phyloP scores from a whole-genome alignment of 2,329 filamentous ascomycete species.

The Aspergillus ochraceus region DNA sequence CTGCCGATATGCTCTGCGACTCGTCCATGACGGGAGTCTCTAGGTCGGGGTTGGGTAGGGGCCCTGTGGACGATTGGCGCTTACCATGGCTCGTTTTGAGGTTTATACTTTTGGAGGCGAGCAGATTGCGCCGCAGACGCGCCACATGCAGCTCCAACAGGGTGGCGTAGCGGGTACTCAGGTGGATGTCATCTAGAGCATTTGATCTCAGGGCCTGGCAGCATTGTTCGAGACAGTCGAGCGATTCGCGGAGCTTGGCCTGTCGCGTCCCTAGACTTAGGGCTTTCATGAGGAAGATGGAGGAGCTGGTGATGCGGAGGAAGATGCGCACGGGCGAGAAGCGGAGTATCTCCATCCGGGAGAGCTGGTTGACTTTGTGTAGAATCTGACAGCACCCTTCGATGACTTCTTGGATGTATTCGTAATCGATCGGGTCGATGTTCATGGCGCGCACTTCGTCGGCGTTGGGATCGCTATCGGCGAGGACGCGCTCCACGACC shows the following conservation, averaged over 20 bases:
- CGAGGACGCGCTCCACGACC: conserved; percentile 54
- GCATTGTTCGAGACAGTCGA: conserved; percentile 50
- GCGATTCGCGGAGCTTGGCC: conserved; percentile 49
- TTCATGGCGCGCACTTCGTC: conserved; percentile 43
- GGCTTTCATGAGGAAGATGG: conserved; percentile 56
- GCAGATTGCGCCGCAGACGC: conserved; percentile 40
- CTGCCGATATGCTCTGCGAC: conserved; percentile 27
- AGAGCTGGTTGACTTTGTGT: conserved; percentile 50
- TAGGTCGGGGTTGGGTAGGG: conserved; percentile 27
- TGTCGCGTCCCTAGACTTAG: conserved; percentile 52
- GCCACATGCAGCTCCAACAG: conserved; percentile 49
- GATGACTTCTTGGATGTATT: conserved; percentile 58
- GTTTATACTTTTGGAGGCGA: conserved; percentile 32
- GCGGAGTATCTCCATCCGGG: conserved; percentile 47
- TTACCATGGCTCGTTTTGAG: conserved; percentile 26
- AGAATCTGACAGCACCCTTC: conserved; percentile 55
- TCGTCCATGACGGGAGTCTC: conserved; percentile 21
- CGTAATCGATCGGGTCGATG: conserved; percentile 53
- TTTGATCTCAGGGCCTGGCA: conserved; percentile 51
- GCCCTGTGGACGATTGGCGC: conserved; percentile 30
- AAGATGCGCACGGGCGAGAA: conserved; percentile 57
- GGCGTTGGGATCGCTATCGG: conserved; percentile 32
- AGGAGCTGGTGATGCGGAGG: conserved; percentile 55
- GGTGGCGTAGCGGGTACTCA: conserved; percentile 52
- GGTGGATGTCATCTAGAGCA: conserved; percentile 53